Conservation (phyloP, 371 early-diverging fungal genomes). For the Vavraia culicis region DNA sequence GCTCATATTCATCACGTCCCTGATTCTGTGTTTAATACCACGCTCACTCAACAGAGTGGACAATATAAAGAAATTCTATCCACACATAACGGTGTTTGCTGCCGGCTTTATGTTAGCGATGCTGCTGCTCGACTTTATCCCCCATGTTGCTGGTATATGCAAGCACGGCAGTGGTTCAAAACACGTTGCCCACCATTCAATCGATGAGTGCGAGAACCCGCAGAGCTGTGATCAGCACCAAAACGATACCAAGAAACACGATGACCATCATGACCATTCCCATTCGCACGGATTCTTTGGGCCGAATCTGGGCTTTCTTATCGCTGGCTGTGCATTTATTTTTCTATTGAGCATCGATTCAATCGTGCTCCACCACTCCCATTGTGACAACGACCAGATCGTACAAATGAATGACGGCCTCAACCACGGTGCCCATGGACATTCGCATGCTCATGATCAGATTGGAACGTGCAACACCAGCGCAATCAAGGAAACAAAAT, state of each 20-base stretch:
- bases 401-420: not conserved
- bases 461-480: constrained; percentile 21
- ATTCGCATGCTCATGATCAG: not conserved
- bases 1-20: constrained; percentile 10
- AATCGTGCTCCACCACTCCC: constrained; percentile 35
- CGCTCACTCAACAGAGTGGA: constrained; percentile 4
- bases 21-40: constrained; percentile 19
- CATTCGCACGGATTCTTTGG: constrained; percentile 4
- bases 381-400: constrained; percentile 33
- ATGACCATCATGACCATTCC: constrained; percentile 5
- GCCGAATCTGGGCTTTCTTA: constrained; percentile 16
- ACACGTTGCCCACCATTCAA: not conserved
- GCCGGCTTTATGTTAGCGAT: constrained; percentile 39
- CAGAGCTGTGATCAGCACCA: not conserved
- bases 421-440: not conserved
- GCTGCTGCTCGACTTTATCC: constrained; percentile 37
- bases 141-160: constrained; percentile 26
- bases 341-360: constrained; percentile 34
- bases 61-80: constrained; percentile 13
- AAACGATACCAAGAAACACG: not conserved
- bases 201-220: not conserved
- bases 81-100: constrained; percentile 24
- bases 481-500: constrained; percentile 16
- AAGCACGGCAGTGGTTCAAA: not conserved
- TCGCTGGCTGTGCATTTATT: constrained; percentile 34